Evolutionary conservation across 108 stramenopile genomes (phyloP).

Genomic region (Mediolabrus comicus): DNA sequence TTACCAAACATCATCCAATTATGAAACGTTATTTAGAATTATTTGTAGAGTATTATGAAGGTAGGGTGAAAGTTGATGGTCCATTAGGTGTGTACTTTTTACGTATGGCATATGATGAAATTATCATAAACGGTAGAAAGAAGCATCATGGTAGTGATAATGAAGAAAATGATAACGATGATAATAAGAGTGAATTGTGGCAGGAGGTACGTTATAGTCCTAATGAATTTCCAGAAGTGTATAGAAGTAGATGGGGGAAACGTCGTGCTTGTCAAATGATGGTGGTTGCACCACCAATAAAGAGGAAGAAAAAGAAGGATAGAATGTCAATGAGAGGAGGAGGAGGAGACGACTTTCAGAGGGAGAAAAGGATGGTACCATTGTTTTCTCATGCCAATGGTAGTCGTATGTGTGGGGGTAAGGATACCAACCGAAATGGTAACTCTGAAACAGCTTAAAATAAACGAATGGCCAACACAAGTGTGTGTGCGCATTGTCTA

Average conservation of each 20-base stretch:
- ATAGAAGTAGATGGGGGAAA: slow-evolving; percentile 59
- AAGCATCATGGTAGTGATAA: background rate
- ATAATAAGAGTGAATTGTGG: slow-evolving; percentile 52
- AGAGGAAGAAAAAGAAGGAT: too few relatives aligned
- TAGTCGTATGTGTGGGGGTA: slow-evolving; percentile 72
- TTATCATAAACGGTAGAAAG: slow-evolving; percentile 17
- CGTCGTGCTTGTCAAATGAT: slow-evolving; percentile 78
- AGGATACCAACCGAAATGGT: slow-evolving; percentile 32
- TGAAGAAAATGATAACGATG: slow-evolving; percentile 1
- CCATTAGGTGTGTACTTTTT: slow-evolving; percentile 74
- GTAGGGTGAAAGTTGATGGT: slow-evolving; percentile 43
- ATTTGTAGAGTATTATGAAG: slow-evolving; percentile 67
- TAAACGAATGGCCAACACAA: background rate
- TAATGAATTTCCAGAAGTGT: slow-evolving; percentile 40
- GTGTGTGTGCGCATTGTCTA: too few relatives aligned
- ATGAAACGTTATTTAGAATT: slow-evolving; percentile 67
- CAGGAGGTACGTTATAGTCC: slow-evolving; percentile 63
- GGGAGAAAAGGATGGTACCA: slow-evolving; percentile 43
- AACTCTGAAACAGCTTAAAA: background rate
- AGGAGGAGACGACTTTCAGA: background rate
- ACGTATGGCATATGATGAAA: slow-evolving; percentile 68
- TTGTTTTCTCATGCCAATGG: slow-evolving; percentile 74
- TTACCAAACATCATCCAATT: slow-evolving; percentile 48
- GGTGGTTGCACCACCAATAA: slow-evolving; percentile 44
- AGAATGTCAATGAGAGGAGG: too few relatives aligned